A percentile compares a stretch with the other conserved stretches of the same genome.
Conservation (phyloP, 345 rosid species). For the Corchorus capsularis region DNA sequence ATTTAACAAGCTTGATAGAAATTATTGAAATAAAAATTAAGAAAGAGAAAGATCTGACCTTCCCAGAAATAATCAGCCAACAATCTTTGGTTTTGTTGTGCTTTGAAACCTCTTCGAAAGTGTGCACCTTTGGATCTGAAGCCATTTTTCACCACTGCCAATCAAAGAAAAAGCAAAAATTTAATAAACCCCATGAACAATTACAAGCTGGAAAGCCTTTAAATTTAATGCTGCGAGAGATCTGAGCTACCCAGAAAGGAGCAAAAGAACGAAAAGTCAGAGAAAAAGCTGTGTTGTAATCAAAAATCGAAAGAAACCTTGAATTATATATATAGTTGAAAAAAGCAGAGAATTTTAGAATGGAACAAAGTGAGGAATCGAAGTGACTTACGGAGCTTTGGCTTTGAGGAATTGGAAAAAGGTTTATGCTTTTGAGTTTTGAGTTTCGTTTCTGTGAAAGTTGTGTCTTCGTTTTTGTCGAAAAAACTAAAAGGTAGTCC, state of each 20-base stretch:
- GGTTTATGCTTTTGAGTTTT: neutral
- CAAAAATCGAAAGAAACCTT: neutral
- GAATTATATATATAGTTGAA: neutral
- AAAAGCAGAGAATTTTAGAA: neutral
- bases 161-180: constrained; percentile 23
- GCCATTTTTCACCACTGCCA: constrained; percentile 53
- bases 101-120: constrained; percentile 70
- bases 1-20: neutral
- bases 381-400: neutral
- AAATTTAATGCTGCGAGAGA: neutral
- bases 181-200: constrained; percentile 25
- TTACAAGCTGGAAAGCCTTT: neutral
- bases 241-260: constrained; percentile 1
- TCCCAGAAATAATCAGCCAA: constrained; percentile 85
- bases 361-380: constrained; percentile 20
- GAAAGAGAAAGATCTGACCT: constrained; percentile 59
- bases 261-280: neutral
- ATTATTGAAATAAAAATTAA: neutral
- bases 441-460: neutral
- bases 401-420: neutral
- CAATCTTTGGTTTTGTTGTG: constrained; percentile 91
- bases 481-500: neutral
- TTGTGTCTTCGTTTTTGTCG: neutral
- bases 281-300: neutral
- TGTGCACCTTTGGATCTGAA: constrained; percentile 55